These are phyloP conservation scores for Brassica balearica DNA, from an alignment of 441 rosid species.

Conservation along the genomic window DNA sequence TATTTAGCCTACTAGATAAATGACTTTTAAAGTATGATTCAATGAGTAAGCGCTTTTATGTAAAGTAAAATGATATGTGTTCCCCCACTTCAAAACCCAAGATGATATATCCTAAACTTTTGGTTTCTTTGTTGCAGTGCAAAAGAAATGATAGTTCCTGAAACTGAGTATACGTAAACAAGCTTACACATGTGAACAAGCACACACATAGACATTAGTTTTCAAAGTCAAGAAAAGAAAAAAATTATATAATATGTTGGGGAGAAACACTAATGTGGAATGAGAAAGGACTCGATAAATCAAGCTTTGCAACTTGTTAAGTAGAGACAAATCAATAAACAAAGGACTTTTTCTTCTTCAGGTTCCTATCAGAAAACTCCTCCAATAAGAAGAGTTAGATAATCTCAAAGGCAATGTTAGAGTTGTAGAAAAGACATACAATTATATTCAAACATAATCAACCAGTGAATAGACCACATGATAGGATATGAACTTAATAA, in stretches of 20 bases:
- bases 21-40: background rate
- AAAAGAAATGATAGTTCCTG: background rate
- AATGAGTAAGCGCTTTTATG: slow-evolving; percentile 7
- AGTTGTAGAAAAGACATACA: background rate
- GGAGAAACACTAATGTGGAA: slow-evolving; percentile 4
- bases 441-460: background rate
- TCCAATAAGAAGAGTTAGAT: background rate
- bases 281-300: background rate
- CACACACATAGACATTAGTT: background rate
- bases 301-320: background rate
- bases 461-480: background rate
- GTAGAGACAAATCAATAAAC: background rate
- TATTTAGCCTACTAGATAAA: background rate
- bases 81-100: slow-evolving; percentile 38
- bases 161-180: background rate
- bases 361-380: background rate
- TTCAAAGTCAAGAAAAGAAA: background rate
- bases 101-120: slow-evolving; percentile 14
- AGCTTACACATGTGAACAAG: background rate
- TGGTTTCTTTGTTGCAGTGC: slow-evolving; percentile 28
- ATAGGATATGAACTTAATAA: slow-evolving; percentile 20
- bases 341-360: background rate
- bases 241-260: background rate
- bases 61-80: slow-evolving; percentile 20
- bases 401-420: background rate